phyloP scores from a whole-genome alignment of 2,329 filamentous ascomycete genomes.

The Cercospora janseana region DNA sequence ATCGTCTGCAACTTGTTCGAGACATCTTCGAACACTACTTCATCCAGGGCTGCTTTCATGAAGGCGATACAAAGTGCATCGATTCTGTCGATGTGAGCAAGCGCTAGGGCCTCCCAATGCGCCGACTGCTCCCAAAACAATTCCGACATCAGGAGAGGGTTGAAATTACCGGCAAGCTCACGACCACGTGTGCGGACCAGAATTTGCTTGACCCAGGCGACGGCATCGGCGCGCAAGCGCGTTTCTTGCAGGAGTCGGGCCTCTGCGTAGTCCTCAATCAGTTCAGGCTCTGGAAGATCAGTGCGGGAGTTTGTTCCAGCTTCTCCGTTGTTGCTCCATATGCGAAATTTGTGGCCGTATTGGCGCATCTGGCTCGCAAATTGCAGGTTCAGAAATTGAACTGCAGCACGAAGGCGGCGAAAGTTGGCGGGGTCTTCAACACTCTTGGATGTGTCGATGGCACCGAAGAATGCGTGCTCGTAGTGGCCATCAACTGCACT shows the following conservation, averaged over 20 bases:
- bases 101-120: slow-evolving; percentile 51
- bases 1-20: not conserved
- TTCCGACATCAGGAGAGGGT: slow-evolving; percentile 57
- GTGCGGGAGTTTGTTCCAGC: slow-evolving; percentile 22
- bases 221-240: slow-evolving; percentile 40
- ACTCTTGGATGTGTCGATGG: slow-evolving; percentile 28
- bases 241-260: slow-evolving; percentile 22
- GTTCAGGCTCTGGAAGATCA: slow-evolving; percentile 19
- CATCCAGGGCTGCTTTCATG: slow-evolving; percentile 36
- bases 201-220: slow-evolving; percentile 60
- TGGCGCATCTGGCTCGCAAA: slow-evolving; percentile 50
- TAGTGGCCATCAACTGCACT: slow-evolving; percentile 55
- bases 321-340: slow-evolving; percentile 21
- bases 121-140: slow-evolving; percentile 60
- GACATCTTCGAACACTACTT: slow-evolving; percentile 4
- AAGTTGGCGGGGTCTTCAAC: slow-evolving; percentile 28
- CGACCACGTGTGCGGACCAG: slow-evolving; percentile 50
- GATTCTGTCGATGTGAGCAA: slow-evolving; percentile 40
- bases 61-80: slow-evolving; percentile 38
- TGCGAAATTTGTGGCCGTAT: slow-evolving; percentile 45
- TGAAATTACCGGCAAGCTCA: slow-evolving; percentile 62
- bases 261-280: slow-evolving; percentile 17
- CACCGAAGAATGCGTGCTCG: slow-evolving; percentile 52
- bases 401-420: slow-evolving; percentile 53
- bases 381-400: slow-evolving; percentile 51